Base-by-base conservation (phyloP, 1,139 yeast species). In the Arxiozyma bovina region DNA sequence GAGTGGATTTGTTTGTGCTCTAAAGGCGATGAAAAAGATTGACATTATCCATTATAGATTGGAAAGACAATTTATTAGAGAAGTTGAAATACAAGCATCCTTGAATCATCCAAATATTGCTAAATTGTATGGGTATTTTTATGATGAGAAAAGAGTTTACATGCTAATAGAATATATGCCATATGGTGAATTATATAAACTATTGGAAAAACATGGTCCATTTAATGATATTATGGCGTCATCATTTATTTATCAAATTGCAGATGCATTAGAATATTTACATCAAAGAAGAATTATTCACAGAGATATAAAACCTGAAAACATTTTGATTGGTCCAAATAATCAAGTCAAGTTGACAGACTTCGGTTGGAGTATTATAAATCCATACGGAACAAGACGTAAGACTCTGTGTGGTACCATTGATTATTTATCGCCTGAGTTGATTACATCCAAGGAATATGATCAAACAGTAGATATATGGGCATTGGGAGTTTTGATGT, bases 341-440 rank as follows among this genome's bases (percentile, higher is more conserved):
- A 87, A 89, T 61, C 76, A 77, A 42, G 76, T 91, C 52, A 90
- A 89, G 66, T 77, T 93, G 48, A 86, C 96, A 47, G 99, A 93
- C 70, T 93, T 93, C 70, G 99, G 99, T 15, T 93, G 98, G 98
- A 87, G 96, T 55, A 95, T 91, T 0, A 85, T 76, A 59, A 79
- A 81, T 1, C 81, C 83, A 1, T 68, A 74, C 3, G 66, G 65
- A 0, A 72, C 74, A 0, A 73, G 83, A 59, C 74, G 98, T 62
- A 77, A 82, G 21, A 93, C 99, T 0, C 80, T 93, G 73, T 93
- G 99, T 70, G 99, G 99, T 0, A 93, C 99, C 0, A 75, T 93
- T 45, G 99, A 93, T 69, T 93, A 93, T 65, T 72, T 93, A 20
- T 95, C 99, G 0, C 99, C 99, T 3, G 99, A 93, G 72, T 86